Base-by-base conservation (phyloP, 1,284 basidiomycete species). In the Acaromyces ingoldii region DNA sequence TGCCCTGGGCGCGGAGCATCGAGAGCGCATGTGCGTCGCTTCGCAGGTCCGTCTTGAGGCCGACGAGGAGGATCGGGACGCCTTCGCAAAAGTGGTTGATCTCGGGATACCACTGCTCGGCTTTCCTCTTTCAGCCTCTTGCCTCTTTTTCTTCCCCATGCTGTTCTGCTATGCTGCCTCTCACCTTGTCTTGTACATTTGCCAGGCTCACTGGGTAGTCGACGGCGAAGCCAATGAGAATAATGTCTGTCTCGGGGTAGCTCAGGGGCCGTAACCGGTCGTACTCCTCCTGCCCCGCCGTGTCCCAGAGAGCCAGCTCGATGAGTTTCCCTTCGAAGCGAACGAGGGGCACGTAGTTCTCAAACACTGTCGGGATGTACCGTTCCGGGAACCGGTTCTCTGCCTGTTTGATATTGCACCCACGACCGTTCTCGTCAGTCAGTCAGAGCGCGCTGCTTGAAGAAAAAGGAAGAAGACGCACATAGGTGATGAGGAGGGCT, bases 301-400 rank as follows among this genome's bases (percentile, higher is more conserved):
- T 97, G 78, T 97, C 92, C 92, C 92, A 98, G 29, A 98, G 81
- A 4, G 92, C 91, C 30, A 97, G 82, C 77, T 97, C 92, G 65
- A 97, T 85, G 41, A 85, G 81, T 78, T 93, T 95, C 51, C 87
- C 85, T 37, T 96, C 91, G 65, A 86, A 88, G 37, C 85, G 82
- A 46, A 95, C 86, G 67, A 88, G 84, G 9, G 92, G 93, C 53
- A 96, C 88, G 71, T 76, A 76, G 82, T 92, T 96, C 78, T 98
- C 93, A 76, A 98, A 98, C 6, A 98, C 92, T 19, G 92, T 98
- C 22, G 93, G 92, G 59, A 97, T 88, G 78, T 97, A 97, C 53
- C 89, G 91, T 84, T 95, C 91, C 45, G 95, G 93, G 77, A 98
- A 99, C 42, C 91, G 85, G 75, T 95, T 93, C 80, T 96, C 89